Conservation (phyloP, 805 yeast species). For the Priceomyces fermenticarens region DNA sequence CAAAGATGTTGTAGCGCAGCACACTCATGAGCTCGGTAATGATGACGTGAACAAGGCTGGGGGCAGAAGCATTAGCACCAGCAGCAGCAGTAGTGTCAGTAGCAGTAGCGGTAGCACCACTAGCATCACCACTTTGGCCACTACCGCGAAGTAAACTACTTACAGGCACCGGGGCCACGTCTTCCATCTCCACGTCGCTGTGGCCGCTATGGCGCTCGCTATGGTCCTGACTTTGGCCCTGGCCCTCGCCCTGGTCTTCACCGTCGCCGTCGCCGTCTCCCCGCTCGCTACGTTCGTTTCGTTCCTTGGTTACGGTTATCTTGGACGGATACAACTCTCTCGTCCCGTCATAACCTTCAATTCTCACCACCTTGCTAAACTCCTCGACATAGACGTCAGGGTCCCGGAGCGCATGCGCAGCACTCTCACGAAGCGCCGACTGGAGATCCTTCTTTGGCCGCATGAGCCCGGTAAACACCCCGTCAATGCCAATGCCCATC, state of each 20-base stretch:
- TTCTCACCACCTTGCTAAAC: conserved; percentile 38
- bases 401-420: conserved; percentile 46
- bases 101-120: too few species aligned
- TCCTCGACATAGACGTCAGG: conserved; percentile 48
- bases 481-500: conserved; percentile 51
- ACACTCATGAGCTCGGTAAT: conserved; percentile 61
- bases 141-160: too few species aligned
- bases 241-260: too few species aligned
- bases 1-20: conserved; percentile 35
- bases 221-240: too few species aligned
- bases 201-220: too few species aligned
- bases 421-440: conserved; percentile 47
- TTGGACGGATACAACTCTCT: conserved; percentile 16
- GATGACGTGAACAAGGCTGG: conserved; percentile 60
- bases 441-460: conserved; percentile 42
- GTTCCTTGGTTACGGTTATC: conserved; percentile 17
- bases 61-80: not conserved
- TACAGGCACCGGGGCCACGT: conserved; percentile 10
- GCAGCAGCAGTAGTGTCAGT: too few species aligned
- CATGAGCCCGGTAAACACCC: conserved; percentile 31
- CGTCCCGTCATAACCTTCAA: conserved; percentile 42
- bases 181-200: conserved; percentile 28
- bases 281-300: too few species aligned
- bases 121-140: too few species aligned
- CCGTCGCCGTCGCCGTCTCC: too few species aligned